Percentiles rank a stretch among this genome's conserved stretches.
Conservation (phyloP, 345 rosid genomes). For the Stellera chamaejasme region DNA sequence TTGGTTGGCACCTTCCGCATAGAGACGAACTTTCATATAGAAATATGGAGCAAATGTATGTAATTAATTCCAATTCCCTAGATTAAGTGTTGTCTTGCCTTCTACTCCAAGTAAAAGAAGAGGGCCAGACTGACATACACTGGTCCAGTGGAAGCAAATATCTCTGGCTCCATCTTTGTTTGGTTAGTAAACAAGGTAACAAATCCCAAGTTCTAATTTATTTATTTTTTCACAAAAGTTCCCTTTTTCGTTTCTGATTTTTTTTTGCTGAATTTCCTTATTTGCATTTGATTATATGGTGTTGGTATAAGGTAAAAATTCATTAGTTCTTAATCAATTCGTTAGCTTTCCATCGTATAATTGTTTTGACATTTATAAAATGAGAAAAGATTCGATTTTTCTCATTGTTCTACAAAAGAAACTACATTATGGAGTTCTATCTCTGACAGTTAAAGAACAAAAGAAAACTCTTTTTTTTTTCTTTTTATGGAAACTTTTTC, state of each 20-base stretch:
- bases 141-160: no score
- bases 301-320: no score
- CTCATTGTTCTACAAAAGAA: constrained; percentile 23
- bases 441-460: constrained; percentile 38
- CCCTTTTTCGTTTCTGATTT: not conserved
- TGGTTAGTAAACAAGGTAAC: constrained; percentile 31
- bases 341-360: not conserved
- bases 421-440: constrained; percentile 43
- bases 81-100: no score
- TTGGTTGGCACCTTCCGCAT: no score
- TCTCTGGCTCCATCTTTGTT: constrained; percentile 28
- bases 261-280: not conserved
- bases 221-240: not conserved
- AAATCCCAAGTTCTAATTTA: not conserved
- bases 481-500: no score
- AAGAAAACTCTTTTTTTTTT: no score
- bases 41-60: no score
- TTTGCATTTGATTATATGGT: not conserved
- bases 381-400: not conserved
- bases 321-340: no score
- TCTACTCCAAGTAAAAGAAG: no score
- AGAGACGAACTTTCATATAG: no score
- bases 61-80: constrained; percentile 8
- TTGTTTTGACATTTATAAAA: not conserved
- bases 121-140: no score